Conservation (phyloP, 768 basidiomycete genomes). For the Suillus brevipes region DNA sequence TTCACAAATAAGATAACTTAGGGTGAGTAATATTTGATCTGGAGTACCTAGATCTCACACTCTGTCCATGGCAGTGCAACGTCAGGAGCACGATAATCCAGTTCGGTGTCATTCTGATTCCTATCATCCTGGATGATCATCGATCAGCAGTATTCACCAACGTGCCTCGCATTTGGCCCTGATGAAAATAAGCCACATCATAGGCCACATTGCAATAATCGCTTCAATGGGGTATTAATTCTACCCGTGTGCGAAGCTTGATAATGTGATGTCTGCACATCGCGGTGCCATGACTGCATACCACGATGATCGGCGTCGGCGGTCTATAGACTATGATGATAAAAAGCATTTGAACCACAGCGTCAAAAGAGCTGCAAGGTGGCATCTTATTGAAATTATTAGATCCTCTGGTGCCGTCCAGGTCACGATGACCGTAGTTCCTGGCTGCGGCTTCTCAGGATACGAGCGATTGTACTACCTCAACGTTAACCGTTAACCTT, state of each 20-base stretch:
- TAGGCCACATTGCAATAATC: constrained; percentile 71
- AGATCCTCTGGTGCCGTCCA: too few relatives aligned
- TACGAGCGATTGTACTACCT: too few relatives aligned
- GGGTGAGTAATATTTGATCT: constrained; percentile 70
- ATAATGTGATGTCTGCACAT: constrained; percentile 65
- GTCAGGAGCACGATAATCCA: constrained; percentile 74
- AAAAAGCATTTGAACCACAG: constrained; percentile 39
- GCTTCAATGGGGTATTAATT: constrained; percentile 40
- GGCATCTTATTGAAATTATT: not conserved
- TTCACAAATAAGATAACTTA: constrained; percentile 51
- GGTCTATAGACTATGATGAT: constrained; percentile 56
- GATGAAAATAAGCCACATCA: constrained; percentile 85
- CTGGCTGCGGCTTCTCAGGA: too few relatives aligned
- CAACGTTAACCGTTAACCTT: too few relatives aligned
- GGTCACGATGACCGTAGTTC: too few relatives aligned
- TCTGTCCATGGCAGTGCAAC: constrained; percentile 62
- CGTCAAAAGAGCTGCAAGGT: constrained; percentile 12
- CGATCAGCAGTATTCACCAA: constrained; percentile 45
- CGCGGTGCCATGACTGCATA: constrained; percentile 61
- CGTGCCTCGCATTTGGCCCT: constrained; percentile 77
- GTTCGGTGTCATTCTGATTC: constrained; percentile 69
- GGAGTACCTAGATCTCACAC: constrained; percentile 81
- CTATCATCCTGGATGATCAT: constrained; percentile 36
- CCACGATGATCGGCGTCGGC: constrained; percentile 64
- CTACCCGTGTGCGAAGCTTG: constrained; percentile 43